Evolutionary conservation across 2,329 filamentous ascomycete genomes (phyloP).

Genomic region (Aspergillus flavus): DNA sequence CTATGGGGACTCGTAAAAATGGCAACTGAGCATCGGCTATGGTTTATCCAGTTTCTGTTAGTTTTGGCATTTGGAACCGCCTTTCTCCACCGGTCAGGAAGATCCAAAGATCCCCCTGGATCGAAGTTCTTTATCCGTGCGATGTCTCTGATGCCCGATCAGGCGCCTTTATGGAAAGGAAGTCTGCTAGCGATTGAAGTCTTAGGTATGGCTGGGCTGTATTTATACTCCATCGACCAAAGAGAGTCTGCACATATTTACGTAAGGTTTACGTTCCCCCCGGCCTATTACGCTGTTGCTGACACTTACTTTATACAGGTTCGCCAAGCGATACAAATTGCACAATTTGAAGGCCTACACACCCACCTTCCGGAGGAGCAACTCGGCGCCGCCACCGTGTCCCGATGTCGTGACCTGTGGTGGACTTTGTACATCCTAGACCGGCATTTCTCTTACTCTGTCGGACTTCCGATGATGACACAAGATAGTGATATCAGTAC

Average conservation of each 20-base stretch:
- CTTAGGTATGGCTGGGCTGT: neutral
- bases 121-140: neutral
- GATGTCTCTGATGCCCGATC: neutral
- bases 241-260: neutral
- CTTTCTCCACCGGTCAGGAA: neutral
- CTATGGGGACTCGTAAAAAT: neutral
- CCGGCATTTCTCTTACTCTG: neutral
- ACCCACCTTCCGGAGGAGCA: neutral
- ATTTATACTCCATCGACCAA: neutral
- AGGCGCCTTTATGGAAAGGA: neutral
- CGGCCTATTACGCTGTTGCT: rapidly evolving
- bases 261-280: neutral
- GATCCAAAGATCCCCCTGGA: neutral
- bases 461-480: neutral
- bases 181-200: neutral
- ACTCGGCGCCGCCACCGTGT: neutral
- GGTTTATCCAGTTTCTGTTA: neutral
- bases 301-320: neutral
- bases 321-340: neutral
- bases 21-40: neutral
- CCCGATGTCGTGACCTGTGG: neutral
- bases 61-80: neutral
- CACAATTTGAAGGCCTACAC: neutral
- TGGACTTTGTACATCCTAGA: neutral
- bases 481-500: neutral